Evolutionary conservation across 1,139 yeast species (phyloP), one percentile per base, ranked within the genome.

Genomic region (Protomyces pachydermus): DNA sequence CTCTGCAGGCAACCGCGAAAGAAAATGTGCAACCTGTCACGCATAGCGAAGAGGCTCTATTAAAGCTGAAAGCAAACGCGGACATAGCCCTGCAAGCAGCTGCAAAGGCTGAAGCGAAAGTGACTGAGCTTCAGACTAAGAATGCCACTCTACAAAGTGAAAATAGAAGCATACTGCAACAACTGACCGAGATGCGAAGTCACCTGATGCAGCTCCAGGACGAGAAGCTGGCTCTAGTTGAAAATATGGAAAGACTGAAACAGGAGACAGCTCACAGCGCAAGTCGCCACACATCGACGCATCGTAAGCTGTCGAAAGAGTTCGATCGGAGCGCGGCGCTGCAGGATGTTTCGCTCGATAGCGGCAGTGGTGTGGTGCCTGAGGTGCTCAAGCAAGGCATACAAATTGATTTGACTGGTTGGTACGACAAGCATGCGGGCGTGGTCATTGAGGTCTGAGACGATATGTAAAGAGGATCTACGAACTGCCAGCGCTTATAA

Each of bases 381-480:
- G 56, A 48, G 8, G 16, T 52, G 4, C 52, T 38, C 8, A 18
- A 39, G 23, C 52, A 58, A 34, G 42, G 32, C 56, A 52, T 58
- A 18, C 42, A 45, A 25, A 58, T 58, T 32, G 62, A 58, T 42
- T 48, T 58, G 45, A 58, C 56, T 3, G 53, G 56, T 10, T 58
- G 62, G 62, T 58, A 58, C 34, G 62, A 51, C 53, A 51, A 58
- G 45, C 45, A 52, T 28, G 56, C 56, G 9, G 62, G 62, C 23
- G 62, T 51, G 45, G 62, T 58, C 12, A 58, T 58, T 6, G 62
- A 58, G 23, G 56, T 58, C 20, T 58, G 32, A 28, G 32, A 28
- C 32, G 32, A 4, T 28, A 28, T 28, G 32, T 28, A 16, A 37
- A 5, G 42, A 37, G 9, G 9, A 14, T 3, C 42, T 37, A n/a